Base-by-base conservation (phyloP, 495 filamentous ascomycete genomes). In the Daldinia grandis region DNA sequence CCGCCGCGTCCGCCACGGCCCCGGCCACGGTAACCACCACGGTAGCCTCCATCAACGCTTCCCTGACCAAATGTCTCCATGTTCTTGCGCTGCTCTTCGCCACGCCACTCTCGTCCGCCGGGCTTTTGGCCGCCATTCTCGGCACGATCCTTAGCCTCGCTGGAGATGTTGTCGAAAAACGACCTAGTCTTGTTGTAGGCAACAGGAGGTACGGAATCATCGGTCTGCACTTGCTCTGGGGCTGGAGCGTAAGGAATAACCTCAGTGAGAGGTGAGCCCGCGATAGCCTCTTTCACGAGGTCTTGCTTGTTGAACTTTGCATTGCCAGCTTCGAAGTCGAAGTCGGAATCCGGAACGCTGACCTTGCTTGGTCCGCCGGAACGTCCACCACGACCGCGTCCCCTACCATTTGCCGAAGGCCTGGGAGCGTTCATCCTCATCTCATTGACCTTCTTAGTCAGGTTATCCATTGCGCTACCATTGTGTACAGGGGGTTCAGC, bases 251-350 rank as follows among this genome's bases (percentile, higher is more conserved):
- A 81, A 5, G 82, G 80, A 8, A 47, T 24, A n/a, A 79, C 81
- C 49, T 92, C 91, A 6, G 76, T 78, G n/a, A 89, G 69, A 3
- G 93, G 90, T 10, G 90, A 89, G 10, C 92, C 91, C 50, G 92
- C 90, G 78, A 94, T 92, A 5, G 93, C 94, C 77, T 97, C 93
- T 80, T 97, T 97, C 17, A 92, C 91, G 33, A 98, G 80, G 74
- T 97, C 94, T 72, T 97, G 90, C 81, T 99, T 99, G 84, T 96
- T 98, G 83, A 99, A 98, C 78, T 97, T 97, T 15, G 93, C 94
- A 75, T 99, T 99, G 53, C 95, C 87, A 8, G 88, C 88, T 69
- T 91, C 89, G 78, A 99, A 99, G 76, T 99, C 96, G 76, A 93
- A 99, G 73, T 98, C 95, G 2, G 91, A 87, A 35, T 89, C 84